Evolutionary conservation across 331 rosid genomes (phyloP).

Genomic region (Stylosanthes scabra): DNA sequence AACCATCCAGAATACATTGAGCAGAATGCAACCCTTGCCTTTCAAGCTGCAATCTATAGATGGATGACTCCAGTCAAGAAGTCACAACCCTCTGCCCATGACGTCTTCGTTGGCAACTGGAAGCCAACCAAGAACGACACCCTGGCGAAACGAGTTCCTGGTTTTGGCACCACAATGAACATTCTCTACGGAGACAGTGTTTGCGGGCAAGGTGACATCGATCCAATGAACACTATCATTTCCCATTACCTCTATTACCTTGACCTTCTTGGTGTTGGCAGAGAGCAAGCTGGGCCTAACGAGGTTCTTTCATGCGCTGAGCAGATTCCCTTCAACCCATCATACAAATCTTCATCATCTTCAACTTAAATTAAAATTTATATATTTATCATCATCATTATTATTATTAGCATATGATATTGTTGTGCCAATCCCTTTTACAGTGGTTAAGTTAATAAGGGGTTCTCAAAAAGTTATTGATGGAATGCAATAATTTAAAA

Average conservation of each 20-base stretch:
- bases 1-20: constrained; percentile 89
- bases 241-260: constrained; percentile 87
- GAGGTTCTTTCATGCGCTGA: constrained; percentile 74
- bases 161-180: constrained; percentile 95
- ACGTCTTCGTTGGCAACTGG: constrained; percentile 84
- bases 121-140: constrained; percentile 96
- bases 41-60: constrained; percentile 90
- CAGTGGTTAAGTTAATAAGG: constrained; percentile 54
- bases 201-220: constrained; percentile 85
- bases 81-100: constrained; percentile 88
- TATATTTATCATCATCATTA: background rate
- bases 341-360: constrained; percentile 55
- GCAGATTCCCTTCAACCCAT: constrained; percentile 81
- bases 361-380: constrained; percentile 57
- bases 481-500: constrained; percentile 49
- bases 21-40: constrained; percentile 94
- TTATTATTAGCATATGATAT: constrained; percentile 47
- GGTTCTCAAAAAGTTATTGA: constrained; percentile 48
- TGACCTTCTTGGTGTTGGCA: constrained; percentile 75
- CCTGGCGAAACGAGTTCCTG: constrained; percentile 67
- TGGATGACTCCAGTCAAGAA: constrained; percentile 87
- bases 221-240: constrained; percentile 73
- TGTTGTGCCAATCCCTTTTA: constrained; percentile 44
- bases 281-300: constrained; percentile 74
- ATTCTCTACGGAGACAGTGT: constrained; percentile 77